Evolutionary conservation across 2,329 filamentous ascomycete genomes (phyloP).

Genomic region (Pseudocercospora cruenta): DNA sequence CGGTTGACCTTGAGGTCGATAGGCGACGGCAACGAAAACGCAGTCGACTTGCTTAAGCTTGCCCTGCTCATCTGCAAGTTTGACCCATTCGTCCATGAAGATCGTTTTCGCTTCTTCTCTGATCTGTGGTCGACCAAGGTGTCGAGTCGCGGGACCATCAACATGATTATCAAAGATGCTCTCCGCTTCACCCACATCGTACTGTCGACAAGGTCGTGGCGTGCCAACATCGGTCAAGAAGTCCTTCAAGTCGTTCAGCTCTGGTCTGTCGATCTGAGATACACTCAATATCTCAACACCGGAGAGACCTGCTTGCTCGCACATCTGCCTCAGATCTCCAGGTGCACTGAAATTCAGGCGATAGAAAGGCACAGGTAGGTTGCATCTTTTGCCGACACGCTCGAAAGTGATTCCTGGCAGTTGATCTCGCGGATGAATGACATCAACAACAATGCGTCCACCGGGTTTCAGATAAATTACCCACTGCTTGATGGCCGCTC

Average conservation of each 20-base stretch:
- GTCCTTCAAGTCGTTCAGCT: constrained; percentile 36
- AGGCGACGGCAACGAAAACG: constrained; percentile 44
- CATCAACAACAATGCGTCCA: constrained; percentile 45
- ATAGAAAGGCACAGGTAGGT: constrained; percentile 42
- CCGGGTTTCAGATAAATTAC: constrained; percentile 45
- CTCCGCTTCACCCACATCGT: constrained; percentile 19
- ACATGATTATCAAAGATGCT: constrained; percentile 41
- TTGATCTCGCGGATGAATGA: constrained; percentile 44
- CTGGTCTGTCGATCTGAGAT: constrained; percentile 39
- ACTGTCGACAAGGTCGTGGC: constrained; percentile 4
- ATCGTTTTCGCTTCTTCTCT: constrained; percentile 39
- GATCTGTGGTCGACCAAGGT: constrained; percentile 39
- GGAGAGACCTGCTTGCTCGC: constrained; percentile 43
- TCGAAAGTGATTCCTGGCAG: constrained; percentile 45
- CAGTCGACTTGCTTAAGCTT: constrained; percentile 45
- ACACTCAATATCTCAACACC: constrained; percentile 38
- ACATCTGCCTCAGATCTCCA: constrained; percentile 38
- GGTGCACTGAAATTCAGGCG: constrained; percentile 41
- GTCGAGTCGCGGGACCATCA: constrained; percentile 30
- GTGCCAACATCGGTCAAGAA: constrained; percentile 13
- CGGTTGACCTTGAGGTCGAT: constrained; percentile 24
- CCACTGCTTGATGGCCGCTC: constrained; percentile 44
- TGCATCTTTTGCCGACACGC: constrained; percentile 39
- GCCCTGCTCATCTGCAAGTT: constrained; percentile 41
- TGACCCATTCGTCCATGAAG: constrained; percentile 42